Percentiles rank a stretch among this genome's conserved stretches.
Conservation (phyloP, 371 early-diverging fungal species). For the Syncephalastrum racemosum region DNA sequence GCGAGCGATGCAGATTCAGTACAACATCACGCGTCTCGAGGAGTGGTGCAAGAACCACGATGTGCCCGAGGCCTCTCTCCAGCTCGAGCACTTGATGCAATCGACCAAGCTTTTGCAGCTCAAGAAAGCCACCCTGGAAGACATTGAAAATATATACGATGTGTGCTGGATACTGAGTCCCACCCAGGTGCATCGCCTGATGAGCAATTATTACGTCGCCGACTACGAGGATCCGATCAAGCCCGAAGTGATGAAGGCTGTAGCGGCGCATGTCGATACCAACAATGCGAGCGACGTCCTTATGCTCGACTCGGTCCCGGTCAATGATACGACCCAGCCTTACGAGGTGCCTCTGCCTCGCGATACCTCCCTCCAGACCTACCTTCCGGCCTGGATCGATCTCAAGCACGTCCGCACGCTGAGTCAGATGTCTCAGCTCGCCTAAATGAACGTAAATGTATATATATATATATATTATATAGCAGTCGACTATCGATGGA, state of each 20-base stretch:
- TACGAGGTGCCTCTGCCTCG: constrained; percentile 63
- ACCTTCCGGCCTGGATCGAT: constrained; percentile 55
- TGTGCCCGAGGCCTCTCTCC: constrained; percentile 80
- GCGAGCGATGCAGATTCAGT: constrained; percentile 92
- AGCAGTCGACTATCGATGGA: too few relatives aligned
- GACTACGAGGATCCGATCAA: constrained; percentile 86
- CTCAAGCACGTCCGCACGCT: constrained; percentile 11
- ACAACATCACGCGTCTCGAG: constrained; percentile 89
- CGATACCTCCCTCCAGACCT: constrained; percentile 51
- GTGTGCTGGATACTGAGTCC: constrained; percentile 90
- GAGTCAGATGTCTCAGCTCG: neutral
- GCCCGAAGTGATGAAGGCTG: constrained; percentile 87
- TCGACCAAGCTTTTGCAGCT: constrained; percentile 91
- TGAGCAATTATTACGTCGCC: constrained; percentile 70
- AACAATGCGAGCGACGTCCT: constrained; percentile 87
- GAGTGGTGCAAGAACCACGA: constrained; percentile 94
- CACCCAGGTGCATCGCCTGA: constrained; percentile 89
- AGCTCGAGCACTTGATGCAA: constrained; percentile 87
- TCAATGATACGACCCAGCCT: constrained; percentile 66
- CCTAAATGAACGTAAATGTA: too few relatives aligned
- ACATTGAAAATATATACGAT: constrained; percentile 92
- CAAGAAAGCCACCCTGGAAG: constrained; percentile 79
- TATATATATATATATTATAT: too few relatives aligned
- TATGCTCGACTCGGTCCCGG: constrained; percentile 83
- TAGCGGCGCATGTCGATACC: constrained; percentile 81